Conservation (phyloP, 2,329 filamentous ascomycete species). For the Ophiostoma tasmaniense region DNA sequence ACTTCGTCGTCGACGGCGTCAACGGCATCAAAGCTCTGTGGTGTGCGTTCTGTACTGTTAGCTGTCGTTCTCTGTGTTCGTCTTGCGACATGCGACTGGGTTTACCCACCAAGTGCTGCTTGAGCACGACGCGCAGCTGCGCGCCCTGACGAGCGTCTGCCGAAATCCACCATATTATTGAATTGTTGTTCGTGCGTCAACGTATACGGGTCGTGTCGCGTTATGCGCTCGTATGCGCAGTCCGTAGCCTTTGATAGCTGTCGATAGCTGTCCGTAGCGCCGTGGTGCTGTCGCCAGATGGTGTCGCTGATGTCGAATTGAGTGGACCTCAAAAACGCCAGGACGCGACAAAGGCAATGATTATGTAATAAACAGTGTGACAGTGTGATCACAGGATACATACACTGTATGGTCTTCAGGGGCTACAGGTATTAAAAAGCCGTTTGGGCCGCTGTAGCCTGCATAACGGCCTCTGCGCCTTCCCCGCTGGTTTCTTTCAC, state of each 20-base stretch:
- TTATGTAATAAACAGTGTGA: neutral
- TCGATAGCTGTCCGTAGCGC: neutral
- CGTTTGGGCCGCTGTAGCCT: neutral
- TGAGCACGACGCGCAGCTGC: slow-evolving; percentile 38
- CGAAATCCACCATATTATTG: slow-evolving; percentile 21
- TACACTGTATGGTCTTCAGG: neutral
- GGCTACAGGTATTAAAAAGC: neutral
- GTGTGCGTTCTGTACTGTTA: slow-evolving; percentile 37
- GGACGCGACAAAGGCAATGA: neutral
- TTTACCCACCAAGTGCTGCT: slow-evolving; percentile 33
- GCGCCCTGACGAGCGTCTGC: slow-evolving; percentile 36
- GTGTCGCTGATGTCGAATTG: slow-evolving; percentile 1
- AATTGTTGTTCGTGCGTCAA: neutral
- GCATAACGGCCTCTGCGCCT: neutral
- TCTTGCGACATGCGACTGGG: neutral
- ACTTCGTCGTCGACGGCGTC: slow-evolving; percentile 39
- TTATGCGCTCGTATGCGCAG: neutral
- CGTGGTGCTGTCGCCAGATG: neutral
- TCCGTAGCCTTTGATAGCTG: neutral
- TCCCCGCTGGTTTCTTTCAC: neutral
- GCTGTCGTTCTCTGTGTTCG: neutral
- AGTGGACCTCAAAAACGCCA: slow-evolving; percentile 3
- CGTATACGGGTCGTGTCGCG: neutral
- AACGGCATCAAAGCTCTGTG: slow-evolving; percentile 36
- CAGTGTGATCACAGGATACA: neutral